Evolutionary conservation across 768 basidiomycete genomes (phyloP), one percentile per base, ranked within the genome.

Genomic region (Pulveroboletus sp.): DNA sequence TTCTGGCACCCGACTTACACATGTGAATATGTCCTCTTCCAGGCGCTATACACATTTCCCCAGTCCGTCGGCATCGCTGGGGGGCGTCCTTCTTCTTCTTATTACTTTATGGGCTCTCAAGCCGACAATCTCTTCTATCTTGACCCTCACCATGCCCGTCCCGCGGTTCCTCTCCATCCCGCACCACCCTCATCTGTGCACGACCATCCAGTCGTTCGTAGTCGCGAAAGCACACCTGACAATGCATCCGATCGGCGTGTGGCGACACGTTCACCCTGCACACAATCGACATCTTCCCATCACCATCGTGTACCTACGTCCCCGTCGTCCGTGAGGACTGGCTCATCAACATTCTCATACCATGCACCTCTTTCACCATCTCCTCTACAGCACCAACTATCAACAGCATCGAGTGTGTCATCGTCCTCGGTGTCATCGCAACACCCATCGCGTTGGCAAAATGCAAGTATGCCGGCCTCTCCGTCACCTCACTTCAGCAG

Each of bases 61-160:
- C 95, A 98, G 70, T 91, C 87, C 2, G 88, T 96, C 33, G 96
- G 95, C 36, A 98, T 99, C 47, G 93, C 95, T 0, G 95, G 96
- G 35, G 95, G 95, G 3, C 80, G 96, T 18, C 96, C 95, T 0
- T 89, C 89, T n/a, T 93, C 91, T 0, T 96, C 93, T 0, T 98
- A 96, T 68, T 99, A 98, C 68, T 99, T 99, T 63, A 89, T 99
- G 42, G 95, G 92, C 14, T 78, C 85, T 0, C 95, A 99, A 64
- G 86, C 84, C 3, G 88, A 93, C 55, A 87, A 83, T 43, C 76
- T 98, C 7, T 85, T 92, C 62, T 88, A 91, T 61, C 79, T 89
- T 32, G 84, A 89, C 68, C 86, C 87, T 2, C 85, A 89, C 61
- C 81, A 93, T 59, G 75, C 90, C 0, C 80, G 92, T 8, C 79